A percentile compares a stretch with the other conserved stretches of the same genome.
Evolutionary conservation across 2,329 filamentous ascomycete genomes (phyloP).

Genomic region (Trichoderma aggressivum): DNA sequence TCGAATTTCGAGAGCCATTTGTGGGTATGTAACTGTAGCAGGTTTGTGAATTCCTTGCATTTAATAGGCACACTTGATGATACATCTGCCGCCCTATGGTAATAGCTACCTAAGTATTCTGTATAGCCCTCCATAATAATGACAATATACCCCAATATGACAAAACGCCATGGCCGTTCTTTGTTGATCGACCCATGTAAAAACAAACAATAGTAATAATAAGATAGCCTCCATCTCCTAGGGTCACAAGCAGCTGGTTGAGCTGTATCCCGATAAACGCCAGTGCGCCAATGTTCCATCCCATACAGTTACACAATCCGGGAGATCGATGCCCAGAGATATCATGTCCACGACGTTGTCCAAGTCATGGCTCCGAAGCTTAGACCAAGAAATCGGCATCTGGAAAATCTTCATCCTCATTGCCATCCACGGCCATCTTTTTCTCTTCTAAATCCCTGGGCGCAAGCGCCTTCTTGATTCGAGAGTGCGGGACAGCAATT

Average conservation of each 20-base stretch:
- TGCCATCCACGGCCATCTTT: constrained; percentile 39
- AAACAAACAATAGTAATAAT: not conserved
- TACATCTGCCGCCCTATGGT: not conserved
- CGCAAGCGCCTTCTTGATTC: constrained; percentile 26
- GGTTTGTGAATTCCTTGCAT: constrained; percentile 4
- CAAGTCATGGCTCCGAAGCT: constrained; percentile 31
- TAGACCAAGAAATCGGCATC: constrained; percentile 64
- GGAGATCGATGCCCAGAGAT: not conserved
- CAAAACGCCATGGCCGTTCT: not conserved
- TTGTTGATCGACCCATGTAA: not conserved
- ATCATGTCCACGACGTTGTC: constrained; percentile 41
- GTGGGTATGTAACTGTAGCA: constrained; percentile 38
- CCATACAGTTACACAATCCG: not conserved
- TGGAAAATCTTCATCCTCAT: constrained; percentile 54
- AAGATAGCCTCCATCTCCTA: not conserved
- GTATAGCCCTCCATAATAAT: not conserved
- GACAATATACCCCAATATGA: not conserved
- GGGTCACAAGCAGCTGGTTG: not conserved
- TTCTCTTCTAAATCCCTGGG: constrained; percentile 40
- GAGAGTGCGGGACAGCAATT: constrained; percentile 47
- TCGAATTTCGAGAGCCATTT: constrained; percentile 68
- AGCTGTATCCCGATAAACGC: not conserved
- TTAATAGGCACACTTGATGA: not conserved
- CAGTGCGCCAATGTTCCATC: not conserved
- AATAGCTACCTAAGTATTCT: not conserved